Evolutionary conservation across 2,329 filamentous ascomycete species (phyloP), one percentile per base, ranked within the genome.

Genomic region (Pleurostoma richardsiae): DNA sequence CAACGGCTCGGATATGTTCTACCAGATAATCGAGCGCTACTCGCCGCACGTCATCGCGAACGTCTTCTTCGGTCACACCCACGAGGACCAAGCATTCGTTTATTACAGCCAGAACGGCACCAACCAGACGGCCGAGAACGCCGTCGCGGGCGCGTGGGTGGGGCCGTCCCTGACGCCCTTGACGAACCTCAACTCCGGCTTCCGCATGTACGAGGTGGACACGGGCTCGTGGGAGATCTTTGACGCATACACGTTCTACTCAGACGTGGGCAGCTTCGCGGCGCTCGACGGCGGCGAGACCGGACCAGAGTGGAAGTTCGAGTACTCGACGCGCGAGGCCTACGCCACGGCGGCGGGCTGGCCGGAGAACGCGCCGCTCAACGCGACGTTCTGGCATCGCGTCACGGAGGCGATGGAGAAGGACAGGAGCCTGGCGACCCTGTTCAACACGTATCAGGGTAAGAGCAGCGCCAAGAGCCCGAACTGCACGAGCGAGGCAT

Each of bases 381-480:
- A 82, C 50, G 76, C 74, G 0, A 80, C 76, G 0, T 82, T 80
- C 58, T 82, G 78, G 79, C 77, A 82, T 49, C 60, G 59, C 10
- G 73, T 81, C 4, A 81, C 77, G 0, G 76, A 78, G 52, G 74
- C 72, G 1, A 81, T 81, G 76, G 74, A 77, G 56, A 59, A 53
- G 29, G 69, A 81, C 45, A 59, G 63, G 4, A 66, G 56, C 3
- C 63, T 83, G n/a, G 75, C 77, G 5, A 66, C 59, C 33, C 56
- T 63, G 38, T 74, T 77, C 47, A 81, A 79, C 52, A 70, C 63
- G 0, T 72, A 70, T 36, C 71, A 80, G 55, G 76, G 77, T 1
- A 79, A 79, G 60, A 67, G 59, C 48, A 78, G 73, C 47, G 57
- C 73, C 4, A 64, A 64, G 56, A 74, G 65, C 39, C 76, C 77